These are phyloP conservation scores for Malus hybrid DNA, from an alignment of 331 rosid species.

Conservation along the genomic window DNA sequence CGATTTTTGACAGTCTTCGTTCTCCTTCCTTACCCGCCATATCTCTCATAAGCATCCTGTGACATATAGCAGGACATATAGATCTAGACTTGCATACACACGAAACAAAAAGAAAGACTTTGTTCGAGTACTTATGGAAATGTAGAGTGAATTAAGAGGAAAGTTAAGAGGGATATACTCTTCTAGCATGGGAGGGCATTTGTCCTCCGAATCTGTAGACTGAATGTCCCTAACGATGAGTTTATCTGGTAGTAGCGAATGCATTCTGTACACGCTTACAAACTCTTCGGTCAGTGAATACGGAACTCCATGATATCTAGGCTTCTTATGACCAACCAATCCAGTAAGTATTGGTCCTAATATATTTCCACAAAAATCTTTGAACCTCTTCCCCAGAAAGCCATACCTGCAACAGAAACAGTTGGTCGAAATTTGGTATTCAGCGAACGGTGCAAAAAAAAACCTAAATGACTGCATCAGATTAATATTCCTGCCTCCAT, in stretches of 20 bases:
- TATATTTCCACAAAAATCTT: slow-evolving; percentile 51
- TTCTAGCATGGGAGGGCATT: slow-evolving; percentile 43
- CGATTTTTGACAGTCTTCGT: slow-evolving; percentile 42
- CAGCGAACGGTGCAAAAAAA: neutral
- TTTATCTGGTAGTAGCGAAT: slow-evolving; percentile 61
- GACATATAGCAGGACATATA: neutral
- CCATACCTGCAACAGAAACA: slow-evolving; percentile 48
- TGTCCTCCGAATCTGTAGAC: slow-evolving; percentile 21
- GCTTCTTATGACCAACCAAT: slow-evolving; percentile 59
- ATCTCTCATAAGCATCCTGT: slow-evolving; percentile 58
- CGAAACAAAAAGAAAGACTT: neutral
- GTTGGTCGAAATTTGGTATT: neutral
- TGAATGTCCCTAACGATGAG: slow-evolving; percentile 44
- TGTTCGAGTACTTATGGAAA: neutral
- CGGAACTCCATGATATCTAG: slow-evolving; percentile 73
- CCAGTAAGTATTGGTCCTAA: slow-evolving; percentile 62
- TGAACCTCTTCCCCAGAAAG: slow-evolving; percentile 60
- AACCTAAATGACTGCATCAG: neutral
- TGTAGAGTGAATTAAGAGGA: neutral
- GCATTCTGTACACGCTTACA: slow-evolving; percentile 74
- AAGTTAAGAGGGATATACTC: slow-evolving; percentile 19
- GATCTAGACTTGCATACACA: neutral
- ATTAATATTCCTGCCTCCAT: neutral
- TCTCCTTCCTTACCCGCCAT: slow-evolving; percentile 63
- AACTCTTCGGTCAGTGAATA: slow-evolving; percentile 78